Conservation (phyloP, 805 yeast genomes). For the Isabelozyma rhagii region DNA sequence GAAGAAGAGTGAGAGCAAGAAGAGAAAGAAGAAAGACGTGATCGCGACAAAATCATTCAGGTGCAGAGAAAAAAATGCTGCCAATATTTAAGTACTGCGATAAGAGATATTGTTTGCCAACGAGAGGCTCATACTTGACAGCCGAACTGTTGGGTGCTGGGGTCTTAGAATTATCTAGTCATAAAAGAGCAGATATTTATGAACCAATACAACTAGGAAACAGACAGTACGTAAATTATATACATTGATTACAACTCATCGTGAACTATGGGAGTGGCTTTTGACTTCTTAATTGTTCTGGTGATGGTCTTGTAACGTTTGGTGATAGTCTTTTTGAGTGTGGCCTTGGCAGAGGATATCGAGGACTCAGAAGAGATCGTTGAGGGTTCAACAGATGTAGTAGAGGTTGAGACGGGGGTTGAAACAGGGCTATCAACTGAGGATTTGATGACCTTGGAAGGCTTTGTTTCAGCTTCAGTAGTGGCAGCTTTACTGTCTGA, state of each 20-base stretch:
- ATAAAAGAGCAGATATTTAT: too few relatives aligned
- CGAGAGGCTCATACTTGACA: too few relatives aligned
- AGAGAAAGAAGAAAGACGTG: background rate
- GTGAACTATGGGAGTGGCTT: conserved; percentile 2
- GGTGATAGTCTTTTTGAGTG: background rate
- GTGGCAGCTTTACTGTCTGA: background rate
- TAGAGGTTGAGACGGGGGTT: conserved; percentile 1
- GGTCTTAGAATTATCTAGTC: too few relatives aligned
- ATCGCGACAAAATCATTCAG: background rate
- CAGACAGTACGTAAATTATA: background rate
- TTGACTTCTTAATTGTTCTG: background rate
- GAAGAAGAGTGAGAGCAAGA: background rate
- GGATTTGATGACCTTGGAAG: background rate
- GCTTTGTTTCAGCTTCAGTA: background rate
- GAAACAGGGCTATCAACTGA: background rate
- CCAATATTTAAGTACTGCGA: too few relatives aligned
- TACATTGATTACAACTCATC: conserved; percentile 6
- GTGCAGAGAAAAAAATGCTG: too few relatives aligned
- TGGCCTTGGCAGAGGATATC: background rate
- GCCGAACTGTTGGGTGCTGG: too few relatives aligned
- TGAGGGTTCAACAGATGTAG: background rate
- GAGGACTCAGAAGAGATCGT: too few relatives aligned
- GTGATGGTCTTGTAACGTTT: background rate
- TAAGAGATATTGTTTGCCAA: too few relatives aligned
- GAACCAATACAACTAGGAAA: too few relatives aligned